Evolutionary conservation across 768 basidiomycete genomes (phyloP).

Genomic region (Amanita polypyramis): DNA sequence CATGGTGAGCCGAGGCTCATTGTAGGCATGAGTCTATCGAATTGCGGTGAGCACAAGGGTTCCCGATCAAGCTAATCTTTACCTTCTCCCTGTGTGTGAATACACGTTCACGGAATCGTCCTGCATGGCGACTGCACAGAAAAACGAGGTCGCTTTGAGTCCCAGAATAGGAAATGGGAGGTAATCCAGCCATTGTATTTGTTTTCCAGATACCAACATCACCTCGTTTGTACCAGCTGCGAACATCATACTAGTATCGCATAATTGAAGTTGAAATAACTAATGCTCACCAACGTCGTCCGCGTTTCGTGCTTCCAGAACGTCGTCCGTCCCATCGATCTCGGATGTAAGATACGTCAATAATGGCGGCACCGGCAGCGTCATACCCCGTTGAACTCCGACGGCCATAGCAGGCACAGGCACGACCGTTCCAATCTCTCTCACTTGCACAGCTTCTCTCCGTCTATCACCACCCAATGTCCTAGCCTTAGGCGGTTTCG

Average conservation of each 20-base stretch:
- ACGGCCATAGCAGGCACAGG: conserved; percentile 11
- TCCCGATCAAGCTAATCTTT: conserved; percentile 3
- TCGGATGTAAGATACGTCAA: conserved; percentile 48
- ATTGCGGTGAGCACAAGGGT: conserved; percentile 1
- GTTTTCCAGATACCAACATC: conserved; percentile 48
- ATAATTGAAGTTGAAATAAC: neutral
- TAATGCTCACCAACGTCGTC: conserved; percentile 44
- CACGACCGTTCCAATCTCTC: conserved; percentile 35
- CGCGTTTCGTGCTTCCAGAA: conserved; percentile 73
- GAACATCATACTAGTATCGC: neutral
- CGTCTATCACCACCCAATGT: conserved; percentile 65
- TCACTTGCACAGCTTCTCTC: conserved; percentile 38
- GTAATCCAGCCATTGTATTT: conserved; percentile 87
- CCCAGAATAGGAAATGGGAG: conserved; percentile 62
- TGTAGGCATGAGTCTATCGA: conserved; percentile 64
- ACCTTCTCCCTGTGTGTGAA: conserved; percentile 79
- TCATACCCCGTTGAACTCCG: conserved; percentile 16
- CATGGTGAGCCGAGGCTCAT: conserved; percentile 63
- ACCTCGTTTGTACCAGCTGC: conserved; percentile 56
- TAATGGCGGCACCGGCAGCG: conserved; percentile 48
- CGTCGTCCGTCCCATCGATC: conserved; percentile 56
- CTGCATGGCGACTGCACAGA: conserved; percentile 68
- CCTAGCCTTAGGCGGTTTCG: conserved; percentile 24
- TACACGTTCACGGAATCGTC: conserved; percentile 82
- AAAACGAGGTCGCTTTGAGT: conserved; percentile 49